Base-by-base conservation (phyloP, 2,329 filamentous ascomycete genomes). In the Dactylellina parvicollis region DNA sequence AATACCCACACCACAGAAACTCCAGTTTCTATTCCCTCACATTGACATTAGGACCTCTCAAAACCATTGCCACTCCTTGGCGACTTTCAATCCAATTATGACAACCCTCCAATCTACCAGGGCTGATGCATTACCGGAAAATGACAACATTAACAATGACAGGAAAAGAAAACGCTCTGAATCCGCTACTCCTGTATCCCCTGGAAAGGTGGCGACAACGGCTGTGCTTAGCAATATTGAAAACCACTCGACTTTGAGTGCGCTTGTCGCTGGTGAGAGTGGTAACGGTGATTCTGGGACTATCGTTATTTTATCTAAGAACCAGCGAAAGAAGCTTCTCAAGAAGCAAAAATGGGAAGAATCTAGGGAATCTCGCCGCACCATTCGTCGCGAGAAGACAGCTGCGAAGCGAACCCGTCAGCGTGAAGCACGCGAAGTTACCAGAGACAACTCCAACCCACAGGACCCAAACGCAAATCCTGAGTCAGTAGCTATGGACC, bases 271-370 rank as follows among this genome's bases (percentile, higher is more conserved):
- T 34, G 30, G 26, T n/a, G 22, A 44, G 12, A 18, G 24, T 2
- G 54, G 7, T 32, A 7, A 9, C 4, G 26, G 36, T 2, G 54
- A 7, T 32, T 3, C 14, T 2, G 26, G 36, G 7, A 20, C 30
- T 10, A 38, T 34, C 8, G 14, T 24, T n/a, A 77, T 80, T 36
- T 76, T 97, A 56, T 96, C 94, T 16, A 98, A 98, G 79, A 96
- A 89, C 78, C 90, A 94, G 77, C 83, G 90, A 72, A 96, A 96
- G 81, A 94, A 92, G 79, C 83, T 92, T 57, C 87, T 86, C 73
- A 88, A 88, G 62, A 85, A 87, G 75, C 85, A 91, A 79, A 84
- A 87, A 79, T 96, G 91, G 90, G 92, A 96, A 77, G 87, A 89
- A 5, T 86, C 86, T 20, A 89, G 87, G 75, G 86, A 86, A 40